Base-by-base conservation (phyloP, 2,329 filamentous ascomycete genomes). In the Zasmidium citrigriseum region DNA sequence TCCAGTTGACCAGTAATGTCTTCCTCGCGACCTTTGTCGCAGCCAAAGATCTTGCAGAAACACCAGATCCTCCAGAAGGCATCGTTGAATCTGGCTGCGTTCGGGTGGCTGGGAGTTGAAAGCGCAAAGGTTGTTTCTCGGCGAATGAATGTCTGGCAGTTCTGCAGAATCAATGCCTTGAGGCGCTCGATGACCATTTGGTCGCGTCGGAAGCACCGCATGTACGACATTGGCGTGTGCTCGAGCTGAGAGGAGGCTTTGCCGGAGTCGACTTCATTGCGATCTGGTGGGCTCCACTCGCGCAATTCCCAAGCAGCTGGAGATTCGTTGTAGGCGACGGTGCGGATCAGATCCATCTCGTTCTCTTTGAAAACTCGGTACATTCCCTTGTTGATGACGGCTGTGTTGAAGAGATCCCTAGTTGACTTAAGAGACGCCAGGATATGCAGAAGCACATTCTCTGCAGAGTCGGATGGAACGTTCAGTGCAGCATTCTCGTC, bases 61-160 rank as follows among this genome's bases (percentile, higher is more conserved):
- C 82, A 85, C 85, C 85, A 87, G 25, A 88, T 82, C 1, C 85
- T 81, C 83, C 84, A 88, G 49, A 88, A 79, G 0, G 85, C 85
- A 69, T 86, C 80, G 57, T 87, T 82, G 23, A 87, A 77, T 57
- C 84, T 80, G 44, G 76, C 75, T 1, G 81, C 77, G 9, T 70
- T 64, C 9, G 77, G 73, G 44, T 70, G 67, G 46, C 79, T 76
- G 20, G 76, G 70, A 3, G 80, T 81, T 1, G 79, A 74, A 2
- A 88, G 75, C 1, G 83, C 83, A 21, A 74, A 72, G 4, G 82
- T 76, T 0, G 85, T 86, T 55, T 85, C 82, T 1, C 77, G 78
- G 9, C 84, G 82, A 24, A 86, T 74, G 60, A 84, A 83, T 0
- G 80, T 78, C 59, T 82, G 76, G 62, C 85, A 85, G 25, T 81